phyloP scores from a whole-genome alignment of 1,139 yeast species.

The Debaryomyces udenii region DNA sequence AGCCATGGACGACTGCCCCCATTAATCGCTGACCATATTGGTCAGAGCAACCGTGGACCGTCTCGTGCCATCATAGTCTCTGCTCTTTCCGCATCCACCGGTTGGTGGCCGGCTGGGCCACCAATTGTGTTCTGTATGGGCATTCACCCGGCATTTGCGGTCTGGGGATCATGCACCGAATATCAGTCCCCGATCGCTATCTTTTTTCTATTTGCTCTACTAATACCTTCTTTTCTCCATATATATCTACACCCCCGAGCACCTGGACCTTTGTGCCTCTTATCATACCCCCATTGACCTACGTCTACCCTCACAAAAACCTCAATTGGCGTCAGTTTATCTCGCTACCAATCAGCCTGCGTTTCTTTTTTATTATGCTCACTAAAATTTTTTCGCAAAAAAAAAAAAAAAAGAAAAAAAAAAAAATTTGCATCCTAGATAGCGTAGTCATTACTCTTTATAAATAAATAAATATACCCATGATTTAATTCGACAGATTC shows the following conservation, averaged over 20 bases:
- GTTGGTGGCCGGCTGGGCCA: too few relatives aligned
- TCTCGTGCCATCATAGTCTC: too few relatives aligned
- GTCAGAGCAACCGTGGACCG: too few relatives aligned
- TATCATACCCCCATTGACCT: background rate
- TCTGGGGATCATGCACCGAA: slow-evolving; percentile 1
- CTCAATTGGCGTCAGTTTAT: slow-evolving; percentile 1
- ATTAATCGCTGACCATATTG: too few relatives aligned
- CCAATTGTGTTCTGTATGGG: too few relatives aligned
- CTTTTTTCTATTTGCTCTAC: too few relatives aligned
- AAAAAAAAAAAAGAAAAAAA: slow-evolving; percentile 6
- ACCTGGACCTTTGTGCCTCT: background rate
- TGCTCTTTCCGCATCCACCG: too few relatives aligned
- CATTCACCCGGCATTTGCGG: too few relatives aligned
- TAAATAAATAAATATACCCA: slow-evolving; percentile 3
- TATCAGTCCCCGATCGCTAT: background rate
- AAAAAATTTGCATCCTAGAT: slow-evolving; percentile 8
- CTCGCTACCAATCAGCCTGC: slow-evolving; percentile 1
- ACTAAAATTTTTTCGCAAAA: slow-evolving; percentile 3
- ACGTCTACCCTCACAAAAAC: background rate
- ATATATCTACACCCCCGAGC: background rate
- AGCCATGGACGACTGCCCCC: too few relatives aligned
- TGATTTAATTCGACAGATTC: too few relatives aligned
- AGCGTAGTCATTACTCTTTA: slow-evolving; percentile 7
- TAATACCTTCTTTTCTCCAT: too few relatives aligned
- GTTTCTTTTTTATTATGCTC: slow-evolving; percentile 8